Conservation (phyloP, 352 stramenopile species). For the Globisporangium solare region DNA sequence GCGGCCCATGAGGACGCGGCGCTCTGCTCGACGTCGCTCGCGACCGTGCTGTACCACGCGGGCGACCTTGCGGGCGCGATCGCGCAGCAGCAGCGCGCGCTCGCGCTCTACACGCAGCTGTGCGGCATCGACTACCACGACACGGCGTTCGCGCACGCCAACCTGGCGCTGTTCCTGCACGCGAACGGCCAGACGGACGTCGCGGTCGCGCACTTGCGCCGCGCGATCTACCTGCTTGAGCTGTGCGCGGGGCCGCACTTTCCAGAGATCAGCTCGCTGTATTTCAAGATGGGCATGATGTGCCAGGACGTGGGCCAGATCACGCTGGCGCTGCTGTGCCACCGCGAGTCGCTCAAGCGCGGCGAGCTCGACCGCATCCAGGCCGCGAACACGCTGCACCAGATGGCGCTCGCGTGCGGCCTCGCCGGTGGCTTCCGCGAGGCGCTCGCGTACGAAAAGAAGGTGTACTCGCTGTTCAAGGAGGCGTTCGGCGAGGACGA, state of each 20-base stretch:
- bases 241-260: conserved; percentile 88
- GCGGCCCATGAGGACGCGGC: conserved; percentile 91
- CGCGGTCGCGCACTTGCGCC: conserved; percentile 87
- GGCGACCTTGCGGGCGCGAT: conserved; percentile 87
- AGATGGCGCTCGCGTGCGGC: conserved; percentile 81
- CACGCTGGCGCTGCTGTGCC: conserved; percentile 82
- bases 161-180: conserved; percentile 90
- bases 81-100: conserved; percentile 83
- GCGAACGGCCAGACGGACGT: conserved; percentile 79
- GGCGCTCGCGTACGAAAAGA: conserved; percentile 88
- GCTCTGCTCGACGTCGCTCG: conserved; percentile 89
- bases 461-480: conserved; percentile 80
- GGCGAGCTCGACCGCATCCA: conserved; percentile 85
- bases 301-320: conserved; percentile 90
- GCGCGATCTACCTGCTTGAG: conserved; percentile 92
- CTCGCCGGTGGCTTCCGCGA: conserved; percentile 81
- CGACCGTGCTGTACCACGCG: conserved; percentile 91
- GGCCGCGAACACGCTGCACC: conserved; percentile 82
- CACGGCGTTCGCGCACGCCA: conserved; percentile 87
- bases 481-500: conserved; percentile 81
- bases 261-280: conserved; percentile 86
- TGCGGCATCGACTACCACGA: conserved; percentile 92
- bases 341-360: conserved; percentile 82
- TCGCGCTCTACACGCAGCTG: conserved; percentile 91
- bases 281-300: conserved; percentile 94